phyloP scores from a whole-genome alignment of 305 asterid species.

The Coffea humblotiana region DNA sequence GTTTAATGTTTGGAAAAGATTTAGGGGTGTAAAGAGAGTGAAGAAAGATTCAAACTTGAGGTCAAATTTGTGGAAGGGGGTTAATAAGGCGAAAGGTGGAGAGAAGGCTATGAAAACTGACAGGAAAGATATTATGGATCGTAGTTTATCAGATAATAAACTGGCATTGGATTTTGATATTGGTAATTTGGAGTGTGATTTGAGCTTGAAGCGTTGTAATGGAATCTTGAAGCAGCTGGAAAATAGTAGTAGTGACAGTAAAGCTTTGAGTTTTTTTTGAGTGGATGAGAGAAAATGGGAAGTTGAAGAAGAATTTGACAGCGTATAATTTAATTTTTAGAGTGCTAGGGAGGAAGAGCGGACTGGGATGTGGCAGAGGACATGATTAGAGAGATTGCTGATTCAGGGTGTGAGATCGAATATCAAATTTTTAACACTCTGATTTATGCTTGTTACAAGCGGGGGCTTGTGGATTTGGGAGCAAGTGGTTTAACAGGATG shows the following conservation, averaged over 20 bases:
- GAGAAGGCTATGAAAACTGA: constrained; percentile 18
- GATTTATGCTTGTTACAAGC: constrained; percentile 64
- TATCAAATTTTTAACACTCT: constrained; percentile 68
- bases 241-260: constrained; percentile 35
- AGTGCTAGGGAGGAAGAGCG: constrained; percentile 63
- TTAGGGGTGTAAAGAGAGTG: constrained; percentile 31
- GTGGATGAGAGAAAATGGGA: constrained; percentile 77
- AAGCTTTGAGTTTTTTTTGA: constrained; percentile 60
- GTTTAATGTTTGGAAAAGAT: constrained; percentile 52
- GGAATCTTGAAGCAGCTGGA: constrained; percentile 58
- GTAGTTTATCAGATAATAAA: constrained; percentile 25
- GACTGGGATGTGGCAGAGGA: constrained; percentile 69
- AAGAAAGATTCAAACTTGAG: constrained; percentile 31
- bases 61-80: constrained; percentile 24
- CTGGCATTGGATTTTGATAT: constrained; percentile 27
- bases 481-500: constrained; percentile 72
- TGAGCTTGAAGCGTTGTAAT: constrained; percentile 56
- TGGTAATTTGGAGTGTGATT: constrained; percentile 28
- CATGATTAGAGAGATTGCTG: constrained; percentile 54
- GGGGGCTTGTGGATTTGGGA: constrained; percentile 60
- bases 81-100: constrained; percentile 21
- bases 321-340: constrained; percentile 72
- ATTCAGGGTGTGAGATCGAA: constrained; percentile 48
- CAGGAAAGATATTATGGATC: constrained; percentile 20
- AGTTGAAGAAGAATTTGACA: constrained; percentile 54